These are phyloP conservation scores for Clathrospora elynae DNA, from an alignment of 2,329 filamentous ascomycete species.

Conservation along the genomic window DNA sequence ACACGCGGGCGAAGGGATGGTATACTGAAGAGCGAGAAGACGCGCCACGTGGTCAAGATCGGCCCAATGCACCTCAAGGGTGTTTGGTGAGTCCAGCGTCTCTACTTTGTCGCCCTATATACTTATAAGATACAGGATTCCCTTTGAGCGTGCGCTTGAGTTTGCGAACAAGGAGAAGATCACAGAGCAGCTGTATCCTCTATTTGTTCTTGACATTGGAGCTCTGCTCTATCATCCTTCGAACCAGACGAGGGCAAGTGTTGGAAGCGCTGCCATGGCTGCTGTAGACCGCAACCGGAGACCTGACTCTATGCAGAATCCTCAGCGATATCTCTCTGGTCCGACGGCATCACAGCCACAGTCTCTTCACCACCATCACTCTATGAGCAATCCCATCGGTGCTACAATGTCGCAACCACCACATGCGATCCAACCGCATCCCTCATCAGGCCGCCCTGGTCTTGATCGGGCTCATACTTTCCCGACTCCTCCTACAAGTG, in stretches of 20 bases:
- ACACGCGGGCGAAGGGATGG: constrained; percentile 93
- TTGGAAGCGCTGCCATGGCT: constrained; percentile 73
- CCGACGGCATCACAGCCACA: constrained; percentile 64
- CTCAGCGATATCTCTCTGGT: constrained; percentile 62
- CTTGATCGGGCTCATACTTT: constrained; percentile 86
- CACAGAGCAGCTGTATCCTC: constrained; percentile 88
- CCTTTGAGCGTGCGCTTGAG: constrained; percentile 94
- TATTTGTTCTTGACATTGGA: constrained; percentile 97
- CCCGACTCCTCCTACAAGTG: constrained; percentile 89
- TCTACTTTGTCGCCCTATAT: neutral
- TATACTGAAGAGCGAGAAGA: constrained; percentile 96
- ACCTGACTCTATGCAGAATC: constrained; percentile 50
- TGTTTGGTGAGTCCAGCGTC: constrained; percentile 35
- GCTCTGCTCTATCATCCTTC: constrained; percentile 91
- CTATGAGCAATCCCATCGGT: constrained; percentile 65
- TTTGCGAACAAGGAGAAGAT: constrained; percentile 99
- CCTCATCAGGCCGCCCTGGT: constrained; percentile 67
- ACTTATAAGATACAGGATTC: constrained; percentile 70
- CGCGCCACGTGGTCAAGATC: constrained; percentile 96
- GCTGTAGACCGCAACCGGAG: constrained; percentile 66
- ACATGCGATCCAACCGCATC: constrained; percentile 65
- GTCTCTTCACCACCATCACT: constrained; percentile 73
- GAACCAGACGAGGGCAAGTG: constrained; percentile 80
- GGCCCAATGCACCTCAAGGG: constrained; percentile 99
- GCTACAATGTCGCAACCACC: constrained; percentile 69